Conservation (phyloP, 768 basidiomycete genomes). For the Termitomyces sp. region DNA sequence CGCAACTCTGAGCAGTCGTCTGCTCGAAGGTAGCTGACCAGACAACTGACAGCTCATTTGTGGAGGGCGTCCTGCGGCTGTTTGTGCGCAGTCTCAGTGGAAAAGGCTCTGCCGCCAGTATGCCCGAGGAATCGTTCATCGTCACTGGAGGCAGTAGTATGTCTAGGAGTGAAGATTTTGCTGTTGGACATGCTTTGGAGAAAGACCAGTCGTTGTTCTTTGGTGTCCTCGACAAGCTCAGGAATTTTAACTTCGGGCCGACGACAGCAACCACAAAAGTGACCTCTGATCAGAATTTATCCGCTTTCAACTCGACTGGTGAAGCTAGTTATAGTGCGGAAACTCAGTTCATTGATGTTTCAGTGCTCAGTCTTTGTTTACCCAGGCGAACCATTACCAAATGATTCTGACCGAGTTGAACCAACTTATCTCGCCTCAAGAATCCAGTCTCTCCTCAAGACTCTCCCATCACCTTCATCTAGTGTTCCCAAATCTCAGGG, state of each 20-base stretch:
- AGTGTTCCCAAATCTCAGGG: not conserved
- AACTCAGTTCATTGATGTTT: not conserved
- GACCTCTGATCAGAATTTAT: not conserved
- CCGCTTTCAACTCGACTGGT: not conserved
- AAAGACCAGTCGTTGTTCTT: not conserved
- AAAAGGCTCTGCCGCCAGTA: not conserved
- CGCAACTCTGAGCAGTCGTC: not conserved
- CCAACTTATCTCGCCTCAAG: constrained; percentile 43
- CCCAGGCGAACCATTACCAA: not conserved
- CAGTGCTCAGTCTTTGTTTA: not conserved
- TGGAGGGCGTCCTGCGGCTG: not conserved
- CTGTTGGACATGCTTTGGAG: not conserved
- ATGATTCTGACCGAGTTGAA: constrained; percentile 25
- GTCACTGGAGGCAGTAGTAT: not conserved
- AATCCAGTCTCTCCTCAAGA: constrained; percentile 33
- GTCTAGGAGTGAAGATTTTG: not conserved
- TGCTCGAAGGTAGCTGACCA: not conserved
- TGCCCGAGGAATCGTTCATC: not conserved
- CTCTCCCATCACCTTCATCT: not conserved
- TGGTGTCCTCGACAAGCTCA: not conserved
- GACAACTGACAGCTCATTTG: not conserved
- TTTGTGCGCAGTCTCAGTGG: constrained; percentile 3
- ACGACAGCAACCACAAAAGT: not conserved
- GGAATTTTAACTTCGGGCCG: not conserved
- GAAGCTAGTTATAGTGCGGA: not conserved